Evolutionary conservation across 2,329 filamentous ascomycete genomes (phyloP).

Genomic region (Biscogniauxia sp.): DNA sequence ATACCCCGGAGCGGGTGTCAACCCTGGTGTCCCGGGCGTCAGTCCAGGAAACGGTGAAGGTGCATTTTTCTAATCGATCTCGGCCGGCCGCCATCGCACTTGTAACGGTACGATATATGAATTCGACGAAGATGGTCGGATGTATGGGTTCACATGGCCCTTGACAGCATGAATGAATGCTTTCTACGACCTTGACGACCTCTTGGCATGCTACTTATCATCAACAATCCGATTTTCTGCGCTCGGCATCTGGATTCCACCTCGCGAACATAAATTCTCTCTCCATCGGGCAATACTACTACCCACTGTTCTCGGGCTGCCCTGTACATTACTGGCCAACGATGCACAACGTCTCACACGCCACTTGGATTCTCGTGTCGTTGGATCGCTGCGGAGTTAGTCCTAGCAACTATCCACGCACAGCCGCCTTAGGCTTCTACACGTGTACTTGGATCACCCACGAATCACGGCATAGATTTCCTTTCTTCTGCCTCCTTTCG

Average conservation of each 20-base stretch:
- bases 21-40: constrained; percentile 13
- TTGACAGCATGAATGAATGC: constrained; percentile 32
- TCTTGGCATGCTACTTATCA: constrained; percentile 16
- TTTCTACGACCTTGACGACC: constrained; percentile 33
- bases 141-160: constrained; percentile 25
- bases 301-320: constrained; percentile 23
- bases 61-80: constrained; percentile 32
- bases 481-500: constrained; percentile 14
- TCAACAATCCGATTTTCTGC: constrained; percentile 18
- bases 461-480: constrained; percentile 28
- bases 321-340: constrained; percentile 33
- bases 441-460: constrained; percentile 28
- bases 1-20: constrained; percentile 26
- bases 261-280: constrained; percentile 7
- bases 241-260: constrained; percentile 17
- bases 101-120: constrained; percentile 34
- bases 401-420: constrained; percentile 12
- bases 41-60: constrained; percentile 19
- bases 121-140: constrained; percentile 25
- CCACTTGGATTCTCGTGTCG: constrained; percentile 12
- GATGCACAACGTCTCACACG: constrained; percentile 21
- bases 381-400: constrained; percentile 18
- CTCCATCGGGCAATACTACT: constrained; percentile 22
- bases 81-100: constrained; percentile 13
- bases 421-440: constrained; percentile 20